Evolutionary conservation across 768 basidiomycete species (phyloP), one percentile per base, ranked within the genome.

Genomic region (Asterophora lycoperdoides): DNA sequence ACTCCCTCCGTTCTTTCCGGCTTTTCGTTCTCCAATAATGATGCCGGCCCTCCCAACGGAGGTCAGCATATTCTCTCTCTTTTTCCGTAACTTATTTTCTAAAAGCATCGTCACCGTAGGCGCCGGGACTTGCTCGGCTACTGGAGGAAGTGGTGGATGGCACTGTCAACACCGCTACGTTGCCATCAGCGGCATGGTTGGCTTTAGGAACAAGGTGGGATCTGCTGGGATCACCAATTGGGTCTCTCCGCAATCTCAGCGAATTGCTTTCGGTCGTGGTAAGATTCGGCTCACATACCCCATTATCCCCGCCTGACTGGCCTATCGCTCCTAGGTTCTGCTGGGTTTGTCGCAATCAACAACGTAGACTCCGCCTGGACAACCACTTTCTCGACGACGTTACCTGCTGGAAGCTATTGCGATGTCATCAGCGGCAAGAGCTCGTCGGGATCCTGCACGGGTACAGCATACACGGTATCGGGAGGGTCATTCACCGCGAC

Each of bases 211-310:
- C 55, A 68, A 70, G 28, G 83, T 83, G 8, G 81, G 81, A 4
- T 57, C 66, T 2, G 69, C 77, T 2, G 60, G 71, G 1, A 54
- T 86, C 4, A 75, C 64, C 1, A 71, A 82, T 56, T 86, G 83
- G 81, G 71, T 78, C 5, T 74, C 81, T 2, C 78, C 81, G 0
- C 71, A 72, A 40, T 66, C 74, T 3, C 68, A 81, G 49, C 84
- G 76, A 58, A 82, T 86, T 49, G 84, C 84, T 0, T 88, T 85
- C 55, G 79, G 80, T 5, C 65, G 84, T 55, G 84, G 84, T 76
- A 48, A 8, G 68, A 58, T 11, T 26, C 18, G 17, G 17, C 35
- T 40, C 23, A 26, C 19, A 26, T 18, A 19, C 10, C 13, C 8
- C 11, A 17, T 7, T 17, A 18, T 15, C 5, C 28, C 10, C 9